These are phyloP conservation scores for Lachancea cidri DNA, from an alignment of 805 yeast genomes.

Conservation along the genomic window DNA sequence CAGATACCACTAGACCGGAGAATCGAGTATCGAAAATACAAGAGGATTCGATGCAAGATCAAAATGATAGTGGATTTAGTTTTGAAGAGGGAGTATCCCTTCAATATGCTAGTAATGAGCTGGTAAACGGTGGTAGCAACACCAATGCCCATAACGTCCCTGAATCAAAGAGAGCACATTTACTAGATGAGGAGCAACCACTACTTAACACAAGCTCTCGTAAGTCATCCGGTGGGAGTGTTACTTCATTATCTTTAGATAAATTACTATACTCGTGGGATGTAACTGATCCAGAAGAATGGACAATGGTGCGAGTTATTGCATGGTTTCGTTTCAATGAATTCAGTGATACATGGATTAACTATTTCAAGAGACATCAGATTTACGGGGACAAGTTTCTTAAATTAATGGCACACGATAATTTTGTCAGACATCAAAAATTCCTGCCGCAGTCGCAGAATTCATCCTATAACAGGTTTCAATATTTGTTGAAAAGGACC, in stretches of 20 bases:
- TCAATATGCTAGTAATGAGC: background rate
- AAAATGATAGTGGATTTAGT: background rate
- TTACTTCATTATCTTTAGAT: slow-evolving; percentile 22
- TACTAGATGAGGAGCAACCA: background rate
- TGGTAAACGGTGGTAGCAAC: background rate
- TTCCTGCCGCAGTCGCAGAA: slow-evolving; percentile 42
- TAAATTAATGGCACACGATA: slow-evolving; percentile 62
- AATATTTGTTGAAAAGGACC: slow-evolving; percentile 47
- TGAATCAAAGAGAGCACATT: background rate
- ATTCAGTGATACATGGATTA: slow-evolving; percentile 73
- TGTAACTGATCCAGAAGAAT: slow-evolving; percentile 50
- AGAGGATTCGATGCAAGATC: background rate
- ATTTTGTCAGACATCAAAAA: slow-evolving; percentile 39
- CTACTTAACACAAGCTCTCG: slow-evolving; percentile 11
- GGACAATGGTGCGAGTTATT: slow-evolving; percentile 66
- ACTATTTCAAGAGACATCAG: slow-evolving; percentile 50
- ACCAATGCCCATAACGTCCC: background rate
- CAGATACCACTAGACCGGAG: background rate
- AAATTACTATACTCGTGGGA: slow-evolving; percentile 41
- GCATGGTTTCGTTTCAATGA: slow-evolving; percentile 64
- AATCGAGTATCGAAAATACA: background rate
- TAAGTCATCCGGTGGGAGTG: slow-evolving; percentile 25
- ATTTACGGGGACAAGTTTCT: slow-evolving; percentile 61
- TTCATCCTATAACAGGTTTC: slow-evolving; percentile 53
- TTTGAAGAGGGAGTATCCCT: slow-evolving; percentile 1